These are phyloP conservation scores for Phytomonas francai DNA, from an alignment of 208 protist species.

Conservation along the genomic window DNA sequence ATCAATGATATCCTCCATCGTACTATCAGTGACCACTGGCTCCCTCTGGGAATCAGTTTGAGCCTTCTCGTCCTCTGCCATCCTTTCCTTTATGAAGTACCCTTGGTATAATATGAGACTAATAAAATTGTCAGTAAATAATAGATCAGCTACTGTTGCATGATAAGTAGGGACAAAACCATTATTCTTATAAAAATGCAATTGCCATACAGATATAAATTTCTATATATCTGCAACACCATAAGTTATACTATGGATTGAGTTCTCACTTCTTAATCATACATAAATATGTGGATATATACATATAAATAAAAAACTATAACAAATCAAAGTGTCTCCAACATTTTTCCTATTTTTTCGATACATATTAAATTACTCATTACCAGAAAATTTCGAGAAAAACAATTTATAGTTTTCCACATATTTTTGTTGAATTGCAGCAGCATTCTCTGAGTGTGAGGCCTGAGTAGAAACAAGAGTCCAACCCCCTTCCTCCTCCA, in stretches of 20 bases:
- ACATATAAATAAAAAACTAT: conserved; percentile 11
- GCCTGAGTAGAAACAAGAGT: conserved; percentile 66
- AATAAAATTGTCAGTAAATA: neutral
- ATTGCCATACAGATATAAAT: neutral
- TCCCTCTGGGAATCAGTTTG: conserved; percentile 1
- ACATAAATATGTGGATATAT: conserved; percentile 11
- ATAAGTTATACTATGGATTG: neutral
- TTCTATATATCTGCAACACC: neutral
- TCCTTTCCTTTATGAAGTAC: neutral
- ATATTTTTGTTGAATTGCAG: conserved; percentile 50
- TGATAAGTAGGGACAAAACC: neutral
- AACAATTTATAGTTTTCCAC: conserved; percentile 72
- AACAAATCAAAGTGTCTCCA: conserved; percentile 21
- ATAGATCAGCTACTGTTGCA: neutral
- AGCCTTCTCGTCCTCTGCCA: conserved; percentile 1
- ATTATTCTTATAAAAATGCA: conserved; percentile 9
- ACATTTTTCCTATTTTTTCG: conserved; percentile 3
- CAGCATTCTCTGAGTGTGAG: conserved; percentile 23
- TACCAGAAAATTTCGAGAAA: conserved; percentile 17
- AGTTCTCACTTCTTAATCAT: conserved; percentile 1
- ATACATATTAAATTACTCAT: conserved; percentile 3
- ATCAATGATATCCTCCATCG: conserved; percentile 79
- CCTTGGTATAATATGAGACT: neutral
- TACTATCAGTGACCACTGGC: conserved; percentile 51
- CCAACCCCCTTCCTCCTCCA: conserved; percentile 85